Percentiles rank a stretch among this genome's conserved stretches.
Evolutionary conservation across 352 stramenopile species (phyloP).

Genomic region (Phytophthora hybrid): DNA sequence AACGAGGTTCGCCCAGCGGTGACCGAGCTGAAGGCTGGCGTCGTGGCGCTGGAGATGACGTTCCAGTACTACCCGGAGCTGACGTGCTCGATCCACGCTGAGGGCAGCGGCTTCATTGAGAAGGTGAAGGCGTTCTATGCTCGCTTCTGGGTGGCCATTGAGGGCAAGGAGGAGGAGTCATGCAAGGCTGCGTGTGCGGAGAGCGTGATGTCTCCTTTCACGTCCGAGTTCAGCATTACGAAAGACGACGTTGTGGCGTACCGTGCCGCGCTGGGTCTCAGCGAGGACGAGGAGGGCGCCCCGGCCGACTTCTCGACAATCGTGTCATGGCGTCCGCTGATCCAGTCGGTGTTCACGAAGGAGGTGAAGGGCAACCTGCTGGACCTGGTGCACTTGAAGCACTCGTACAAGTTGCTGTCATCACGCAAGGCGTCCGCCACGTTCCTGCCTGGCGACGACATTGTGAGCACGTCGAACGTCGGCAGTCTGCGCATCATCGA

Average conservation of each 20-base stretch:
- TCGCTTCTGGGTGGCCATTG: constrained; percentile 75
- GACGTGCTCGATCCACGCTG: constrained; percentile 59
- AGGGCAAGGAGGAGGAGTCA: constrained; percentile 64
- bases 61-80: constrained; percentile 61
- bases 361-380: constrained; percentile 87
- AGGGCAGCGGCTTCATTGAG: constrained; percentile 51
- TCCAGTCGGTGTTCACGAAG: constrained; percentile 85
- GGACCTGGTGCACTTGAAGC: constrained; percentile 84
- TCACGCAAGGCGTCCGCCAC: constrained; percentile 39
- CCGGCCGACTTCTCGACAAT: constrained; percentile 85
- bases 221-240: constrained; percentile 66
- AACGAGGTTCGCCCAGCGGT: constrained; percentile 70
- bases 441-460: constrained; percentile 73
- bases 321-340: constrained; percentile 82
- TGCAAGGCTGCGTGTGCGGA: constrained; percentile 66
- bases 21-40: constrained; percentile 46
- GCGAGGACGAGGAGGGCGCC: constrained; percentile 36
- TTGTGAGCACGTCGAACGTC: constrained; percentile 79
- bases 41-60: constrained; percentile 65
- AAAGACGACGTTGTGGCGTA: constrained; percentile 68
- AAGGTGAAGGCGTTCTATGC: constrained; percentile 84
- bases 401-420: constrained; percentile 84
- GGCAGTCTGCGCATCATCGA: constrained; percentile 78
- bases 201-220: constrained; percentile 71
- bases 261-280: constrained; percentile 62